Base-by-base conservation (phyloP, 2,329 filamentous ascomycete genomes). In the Rosellinia necatrix region DNA sequence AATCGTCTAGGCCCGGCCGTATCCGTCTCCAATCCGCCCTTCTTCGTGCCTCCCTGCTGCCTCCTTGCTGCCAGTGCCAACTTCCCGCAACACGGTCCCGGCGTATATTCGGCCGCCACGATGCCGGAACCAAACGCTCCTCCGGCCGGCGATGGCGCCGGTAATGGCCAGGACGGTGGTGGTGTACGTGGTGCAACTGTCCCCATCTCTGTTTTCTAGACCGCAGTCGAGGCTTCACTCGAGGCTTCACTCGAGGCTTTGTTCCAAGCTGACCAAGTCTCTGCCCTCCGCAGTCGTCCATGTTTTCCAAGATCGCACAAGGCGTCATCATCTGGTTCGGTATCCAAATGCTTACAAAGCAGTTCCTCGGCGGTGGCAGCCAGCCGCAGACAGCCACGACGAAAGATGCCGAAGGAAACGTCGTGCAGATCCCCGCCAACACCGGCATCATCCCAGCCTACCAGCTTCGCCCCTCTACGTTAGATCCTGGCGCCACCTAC, bases 401-500 rank as follows among this genome's bases (percentile, higher is more conserved):
- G 17, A 77, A 77, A 64, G 77, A 82, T 56, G 77, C 82, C 52
- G 72, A 75, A 17, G 84, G 84, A 55, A 77, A 81, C 42, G 64
- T 76, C 13, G 75, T 86, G 61, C 76, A 77, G 58, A 79, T 85
- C 19, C 77, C 82, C 40, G 75, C 76, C 49, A 84, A 82, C 65
- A 77, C 76, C 25, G 81, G 75, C 47, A 76, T 76, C 17, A 85
- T 91, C 51, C 86, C 88, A 24, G 74, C 85, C 15, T 92, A 86
- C 70, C 77, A 80, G 50, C 77, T 87, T 58, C 83, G 89, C 48
- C 87, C 89, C n/a, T 73, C 78, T 58, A 70, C 73, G 56, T 76
- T 86, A 68, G 72, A 86, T 74, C 79, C 84, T 58, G 84, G 83
- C 63, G 87, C 86, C 19, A 74, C 79, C 47, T 88, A 87, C 71